A percentile compares a stretch with the other conserved stretches of the same genome.
Evolutionary conservation across 73 alveolate genomes (phyloP).

Genomic region (Tetrahymena malaccensis): DNA sequence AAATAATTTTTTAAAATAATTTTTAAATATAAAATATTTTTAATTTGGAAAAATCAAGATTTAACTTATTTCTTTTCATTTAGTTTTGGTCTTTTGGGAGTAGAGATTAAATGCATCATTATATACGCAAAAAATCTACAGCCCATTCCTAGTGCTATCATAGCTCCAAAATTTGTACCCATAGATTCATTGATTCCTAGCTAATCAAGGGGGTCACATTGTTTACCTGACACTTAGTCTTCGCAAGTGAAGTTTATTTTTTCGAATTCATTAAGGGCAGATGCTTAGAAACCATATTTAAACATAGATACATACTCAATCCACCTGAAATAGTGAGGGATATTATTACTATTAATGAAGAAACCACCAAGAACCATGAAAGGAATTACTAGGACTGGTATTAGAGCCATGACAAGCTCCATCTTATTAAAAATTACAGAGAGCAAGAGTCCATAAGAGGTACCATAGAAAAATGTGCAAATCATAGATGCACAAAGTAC

Average conservation of each 20-base stretch:
- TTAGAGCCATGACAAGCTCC: constrained; percentile 22
- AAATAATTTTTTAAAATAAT: too few relatives aligned
- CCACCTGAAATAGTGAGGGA: constrained; percentile 9
- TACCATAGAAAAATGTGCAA: constrained; percentile 13
- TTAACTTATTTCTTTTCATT: not conserved
- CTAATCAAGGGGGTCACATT: constrained; percentile 12
- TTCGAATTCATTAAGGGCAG: constrained; percentile 29
- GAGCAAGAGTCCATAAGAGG: constrained; percentile 21
- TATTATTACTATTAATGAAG: constrained; percentile 22
- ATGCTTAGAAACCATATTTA: constrained; percentile 24
- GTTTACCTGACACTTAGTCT: not conserved
- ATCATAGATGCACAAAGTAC: not conserved
- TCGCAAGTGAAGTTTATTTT: not conserved
- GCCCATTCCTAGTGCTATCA: constrained; percentile 6
- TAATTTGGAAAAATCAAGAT: too few relatives aligned
- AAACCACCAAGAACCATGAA: constrained; percentile 45
- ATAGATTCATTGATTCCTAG: not conserved
- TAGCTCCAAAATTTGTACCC: not conserved
- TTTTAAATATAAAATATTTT: too few relatives aligned
- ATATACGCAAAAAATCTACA: constrained; percentile 14
- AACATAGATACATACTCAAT: constrained; percentile 22
- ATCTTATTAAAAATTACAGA: constrained; percentile 6
- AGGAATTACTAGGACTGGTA: constrained; percentile 37
- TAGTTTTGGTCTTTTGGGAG: constrained; percentile 25
- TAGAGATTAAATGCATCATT: constrained; percentile 4